These are phyloP conservation scores for Claviceps fusiformis DNA, from an alignment of 2,329 filamentous ascomycete species.

Conservation along the genomic window DNA sequence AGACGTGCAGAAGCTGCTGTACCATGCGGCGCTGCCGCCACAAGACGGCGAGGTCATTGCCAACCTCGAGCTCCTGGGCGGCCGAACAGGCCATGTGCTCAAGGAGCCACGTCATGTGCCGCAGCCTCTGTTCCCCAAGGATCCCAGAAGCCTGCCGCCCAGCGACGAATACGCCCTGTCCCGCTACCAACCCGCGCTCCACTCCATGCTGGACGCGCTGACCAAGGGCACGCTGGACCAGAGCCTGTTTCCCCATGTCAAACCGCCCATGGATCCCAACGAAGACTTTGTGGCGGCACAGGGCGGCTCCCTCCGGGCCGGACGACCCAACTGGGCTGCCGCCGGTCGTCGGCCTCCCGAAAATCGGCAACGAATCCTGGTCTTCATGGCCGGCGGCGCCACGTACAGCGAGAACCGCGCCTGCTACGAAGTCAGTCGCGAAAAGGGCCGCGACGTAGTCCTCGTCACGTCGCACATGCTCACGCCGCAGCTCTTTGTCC, in stretches of 20 bases:
- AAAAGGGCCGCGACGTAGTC: slow-evolving; percentile 68
- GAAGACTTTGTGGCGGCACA: slow-evolving; percentile 42
- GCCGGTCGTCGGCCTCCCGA: slow-evolving; percentile 59
- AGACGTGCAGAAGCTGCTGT: slow-evolving; percentile 72
- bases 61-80: slow-evolving; percentile 74
- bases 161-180: slow-evolving; percentile 76
- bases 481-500: slow-evolving; percentile 67
- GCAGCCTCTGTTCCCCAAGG: slow-evolving; percentile 58
- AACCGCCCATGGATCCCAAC: slow-evolving; percentile 51
- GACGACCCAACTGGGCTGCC: slow-evolving; percentile 91
- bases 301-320: slow-evolving; percentile 70
- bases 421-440: slow-evolving; percentile 74
- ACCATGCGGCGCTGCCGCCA: slow-evolving; percentile 65
- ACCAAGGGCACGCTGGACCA: slow-evolving; percentile 55
- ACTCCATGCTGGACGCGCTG: slow-evolving; percentile 68
- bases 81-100: slow-evolving; percentile 50
- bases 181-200: slow-evolving; percentile 69
- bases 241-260: slow-evolving; percentile 56
- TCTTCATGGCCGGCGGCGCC: slow-evolving; percentile 91
- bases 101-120: slow-evolving; percentile 61
- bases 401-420: slow-evolving; percentile 81
- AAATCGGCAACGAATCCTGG: slow-evolving; percentile 77
- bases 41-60: slow-evolving; percentile 59
- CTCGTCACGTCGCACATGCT: slow-evolving; percentile 88
- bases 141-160: slow-evolving; percentile 38